Base-by-base conservation (phyloP, 2,329 filamentous ascomycete genomes). In the Trichoderma atrobrunneum region DNA sequence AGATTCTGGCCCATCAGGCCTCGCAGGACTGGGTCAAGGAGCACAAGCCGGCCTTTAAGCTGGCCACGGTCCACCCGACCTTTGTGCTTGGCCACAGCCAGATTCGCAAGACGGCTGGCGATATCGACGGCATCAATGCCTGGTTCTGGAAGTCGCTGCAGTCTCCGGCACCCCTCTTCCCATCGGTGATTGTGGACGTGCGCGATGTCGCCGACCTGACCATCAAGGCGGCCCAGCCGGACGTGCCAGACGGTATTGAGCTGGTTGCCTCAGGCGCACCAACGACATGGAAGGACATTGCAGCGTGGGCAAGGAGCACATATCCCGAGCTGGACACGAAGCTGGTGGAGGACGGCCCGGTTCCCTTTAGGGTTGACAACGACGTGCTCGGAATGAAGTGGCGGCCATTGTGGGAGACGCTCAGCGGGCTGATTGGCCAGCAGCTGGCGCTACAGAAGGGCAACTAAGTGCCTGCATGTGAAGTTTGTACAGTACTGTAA, bases 1-100 rank as follows among this genome's bases (percentile, higher is more conserved):
- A 75, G 65, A 74, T 75, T 43, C 56, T 74, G 32, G 72, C 74
- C 4, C 74, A 74, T 39, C 72, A 74, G 30, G 72, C 72, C 7
- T 69, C 73, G 7, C 28, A 63, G 16, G 68, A 75, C 51, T 75
- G 74, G 74, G 21, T 71, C 26, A 54, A 18, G 0, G 61, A 69
- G 34, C 67, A 75, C 34, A 65, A 68, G 61, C 73, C 74, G 16
- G 39, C 51, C 10, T 75, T 74, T 60, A 24, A 51, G 1, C 36
- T 75, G 18, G 51, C 61, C n/a, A 74, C 74, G 32, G 16, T 75
- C n/a, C 73, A 75, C 48, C 70, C 74, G 11, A 51, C 63, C 1
- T 75, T 74, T 69, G 73, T 74, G 21, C 60, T 75, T 30, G 74
- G 74, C 26, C 68, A 61, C 26, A 74, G 73, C 59, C 59, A 73